Evolutionary conservation across 768 basidiomycete genomes (phyloP).

Genomic region (Boletus reticuloceps): DNA sequence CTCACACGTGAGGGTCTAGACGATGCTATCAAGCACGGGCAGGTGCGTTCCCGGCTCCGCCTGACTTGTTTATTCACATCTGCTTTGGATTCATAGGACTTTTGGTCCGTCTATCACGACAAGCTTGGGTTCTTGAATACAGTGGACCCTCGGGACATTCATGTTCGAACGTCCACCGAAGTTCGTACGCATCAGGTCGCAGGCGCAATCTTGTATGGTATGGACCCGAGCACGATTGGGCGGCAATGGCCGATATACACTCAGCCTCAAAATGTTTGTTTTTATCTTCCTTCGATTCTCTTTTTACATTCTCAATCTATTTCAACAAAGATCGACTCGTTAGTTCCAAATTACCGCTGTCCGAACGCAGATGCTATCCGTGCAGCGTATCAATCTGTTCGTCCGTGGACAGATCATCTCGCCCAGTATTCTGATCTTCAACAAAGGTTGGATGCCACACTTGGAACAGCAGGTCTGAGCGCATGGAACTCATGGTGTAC

Average conservation of each 20-base stretch:
- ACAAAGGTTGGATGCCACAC: constrained; percentile 34
- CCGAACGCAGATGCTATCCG: constrained; percentile 41
- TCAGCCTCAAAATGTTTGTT: constrained; percentile 38
- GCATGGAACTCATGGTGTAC: constrained; percentile 50
- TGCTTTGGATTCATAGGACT: constrained; percentile 33
- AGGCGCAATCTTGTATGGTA: constrained; percentile 43
- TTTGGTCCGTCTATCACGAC: constrained; percentile 43
- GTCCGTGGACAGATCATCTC: constrained; percentile 47
- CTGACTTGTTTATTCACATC: neutral
- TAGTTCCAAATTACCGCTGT: constrained; percentile 45
- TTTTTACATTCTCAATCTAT: neutral
- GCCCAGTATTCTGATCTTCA: constrained; percentile 35
- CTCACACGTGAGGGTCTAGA: constrained; percentile 43
- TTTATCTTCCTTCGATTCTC: neutral
- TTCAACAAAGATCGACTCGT: constrained; percentile 41
- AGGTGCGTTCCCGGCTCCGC: constrained; percentile 18
- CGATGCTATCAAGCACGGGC: constrained; percentile 43
- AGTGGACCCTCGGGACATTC: constrained; percentile 37
- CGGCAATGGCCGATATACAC: constrained; percentile 39
- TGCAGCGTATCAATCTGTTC: constrained; percentile 40
- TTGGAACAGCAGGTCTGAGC: constrained; percentile 39
- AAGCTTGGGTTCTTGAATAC: constrained; percentile 36
- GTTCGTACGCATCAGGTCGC: constrained; percentile 49
- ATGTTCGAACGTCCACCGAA: constrained; percentile 43
- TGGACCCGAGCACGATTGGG: constrained; percentile 36